These are phyloP conservation scores for Teratosphaeria destructans DNA, from an alignment of 2,329 filamentous ascomycete species.

Conservation along the genomic window DNA sequence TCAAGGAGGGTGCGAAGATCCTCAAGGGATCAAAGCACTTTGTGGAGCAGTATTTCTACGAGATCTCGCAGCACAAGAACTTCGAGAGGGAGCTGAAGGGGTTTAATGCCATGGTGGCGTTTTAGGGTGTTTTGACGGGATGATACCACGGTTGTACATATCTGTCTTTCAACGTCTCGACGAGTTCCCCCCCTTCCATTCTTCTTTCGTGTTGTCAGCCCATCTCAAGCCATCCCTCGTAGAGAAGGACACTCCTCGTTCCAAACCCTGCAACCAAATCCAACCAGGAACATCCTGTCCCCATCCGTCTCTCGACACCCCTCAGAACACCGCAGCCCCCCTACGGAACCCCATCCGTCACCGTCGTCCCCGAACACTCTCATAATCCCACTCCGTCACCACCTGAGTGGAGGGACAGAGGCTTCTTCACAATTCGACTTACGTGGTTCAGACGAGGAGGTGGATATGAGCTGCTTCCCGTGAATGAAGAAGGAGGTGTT, in stretches of 20 bases:
- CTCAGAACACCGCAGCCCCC: no score
- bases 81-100: conserved; percentile 66
- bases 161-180: neutral
- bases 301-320: no score
- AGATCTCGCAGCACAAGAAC: conserved; percentile 62
- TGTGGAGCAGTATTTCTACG: conserved; percentile 57
- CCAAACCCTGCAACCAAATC: no score
- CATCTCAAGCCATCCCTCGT: no score
- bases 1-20: conserved; percentile 53
- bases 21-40: conserved; percentile 59
- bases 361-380: neutral
- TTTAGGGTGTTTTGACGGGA: conserved; percentile 33
- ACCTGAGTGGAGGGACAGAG: no score
- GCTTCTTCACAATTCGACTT: no score
- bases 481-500: neutral
- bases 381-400: neutral
- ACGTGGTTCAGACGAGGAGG: no score
- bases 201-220: no score
- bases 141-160: neutral
- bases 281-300: no score
- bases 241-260: no score
- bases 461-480: neutral
- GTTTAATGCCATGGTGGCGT: conserved; percentile 56
- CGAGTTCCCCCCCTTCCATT: neutral
- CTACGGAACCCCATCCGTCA: neutral